A percentile compares a stretch with the other conserved stretches of the same genome.
Evolutionary conservation across 2,329 filamentous ascomycete species (phyloP).

Genomic region (Gnomoniopsis smithogilvyi): DNA sequence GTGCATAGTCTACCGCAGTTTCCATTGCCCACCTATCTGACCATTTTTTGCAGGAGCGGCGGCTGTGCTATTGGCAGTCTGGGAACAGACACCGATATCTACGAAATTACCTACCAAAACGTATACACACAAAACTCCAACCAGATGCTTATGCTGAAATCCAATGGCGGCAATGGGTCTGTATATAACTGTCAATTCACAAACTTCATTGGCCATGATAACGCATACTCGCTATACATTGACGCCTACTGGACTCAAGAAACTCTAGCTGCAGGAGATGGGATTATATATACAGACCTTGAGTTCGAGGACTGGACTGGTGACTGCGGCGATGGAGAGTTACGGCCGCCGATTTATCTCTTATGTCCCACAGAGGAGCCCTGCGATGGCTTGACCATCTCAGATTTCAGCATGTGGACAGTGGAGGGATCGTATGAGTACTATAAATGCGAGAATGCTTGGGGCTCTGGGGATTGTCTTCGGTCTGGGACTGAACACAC

Average conservation of each 20-base stretch:
- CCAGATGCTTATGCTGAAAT: constrained; percentile 61
- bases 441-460: not conserved
- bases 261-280: not conserved
- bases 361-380: not conserved
- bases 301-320: not conserved
- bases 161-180: constrained; percentile 51
- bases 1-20: no score
- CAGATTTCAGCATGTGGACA: not conserved
- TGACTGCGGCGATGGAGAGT: not conserved
- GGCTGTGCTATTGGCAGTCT: constrained; percentile 53
- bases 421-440: not conserved
- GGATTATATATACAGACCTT: not conserved
- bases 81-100: constrained; percentile 42
- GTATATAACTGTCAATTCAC: constrained; percentile 26
- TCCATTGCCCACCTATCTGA: no score
- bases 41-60: no score
- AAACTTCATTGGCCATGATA: not conserved
- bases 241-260: not conserved
- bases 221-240: not conserved
- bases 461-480: not conserved
- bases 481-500: not conserved
- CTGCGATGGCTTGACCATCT: not conserved
- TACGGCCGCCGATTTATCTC: not conserved
- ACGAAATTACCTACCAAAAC: constrained; percentile 49
- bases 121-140: constrained; percentile 54